Conservation (phyloP, 176 grass and related monocot genomes). For the Phragmites australis region DNA sequence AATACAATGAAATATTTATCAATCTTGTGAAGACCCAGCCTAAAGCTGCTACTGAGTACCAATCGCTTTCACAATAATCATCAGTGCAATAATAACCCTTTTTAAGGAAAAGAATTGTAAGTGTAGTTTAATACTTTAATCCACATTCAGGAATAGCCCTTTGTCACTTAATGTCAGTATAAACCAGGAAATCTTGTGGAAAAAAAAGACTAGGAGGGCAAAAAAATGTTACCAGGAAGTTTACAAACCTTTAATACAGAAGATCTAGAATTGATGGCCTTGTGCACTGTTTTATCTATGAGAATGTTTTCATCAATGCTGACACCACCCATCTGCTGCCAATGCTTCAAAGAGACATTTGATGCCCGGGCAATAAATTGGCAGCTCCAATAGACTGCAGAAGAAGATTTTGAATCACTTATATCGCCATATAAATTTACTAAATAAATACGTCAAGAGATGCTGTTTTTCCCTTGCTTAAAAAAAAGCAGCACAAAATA, state of each 20-base stretch:
- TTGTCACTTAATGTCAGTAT: constrained; percentile 16
- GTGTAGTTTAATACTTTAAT: background rate
- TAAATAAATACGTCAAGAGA: background rate
- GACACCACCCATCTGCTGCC: constrained; percentile 88
- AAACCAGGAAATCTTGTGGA: background rate
- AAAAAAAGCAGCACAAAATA: background rate
- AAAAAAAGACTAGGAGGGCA: background rate
- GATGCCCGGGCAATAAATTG: constrained; percentile 92
- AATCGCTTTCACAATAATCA: background rate
- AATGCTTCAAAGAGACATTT: constrained; percentile 90
- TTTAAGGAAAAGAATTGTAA: background rate
- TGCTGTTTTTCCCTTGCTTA: constrained; percentile 1
- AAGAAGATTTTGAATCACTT: constrained; percentile 8
- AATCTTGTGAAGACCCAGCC: background rate
- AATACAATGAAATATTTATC: background rate
- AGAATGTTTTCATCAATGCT: constrained; percentile 89
- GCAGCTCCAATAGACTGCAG: constrained; percentile 91
- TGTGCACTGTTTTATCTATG: constrained; percentile 95
- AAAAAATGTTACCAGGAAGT: background rate
- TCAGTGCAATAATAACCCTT: background rate
- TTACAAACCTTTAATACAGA: constrained; percentile 77
- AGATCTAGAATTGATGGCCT: constrained; percentile 78
- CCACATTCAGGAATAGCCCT: background rate
- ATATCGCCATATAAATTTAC: background rate
- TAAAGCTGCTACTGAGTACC: background rate